Evolutionary conservation across 306 rosid species (phyloP).

Genomic region (Glycine latifolia): DNA sequence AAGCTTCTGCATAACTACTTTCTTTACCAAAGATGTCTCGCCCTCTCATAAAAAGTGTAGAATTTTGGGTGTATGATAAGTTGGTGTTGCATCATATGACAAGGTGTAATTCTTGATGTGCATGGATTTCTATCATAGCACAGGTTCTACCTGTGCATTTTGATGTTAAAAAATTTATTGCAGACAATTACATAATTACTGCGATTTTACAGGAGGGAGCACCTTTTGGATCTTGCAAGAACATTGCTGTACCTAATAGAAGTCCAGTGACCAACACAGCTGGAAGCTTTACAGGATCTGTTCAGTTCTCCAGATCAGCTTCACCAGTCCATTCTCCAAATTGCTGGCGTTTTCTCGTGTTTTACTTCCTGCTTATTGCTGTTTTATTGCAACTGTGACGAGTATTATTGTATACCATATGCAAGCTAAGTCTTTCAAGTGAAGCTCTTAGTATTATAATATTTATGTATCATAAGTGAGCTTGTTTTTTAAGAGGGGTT

Average conservation of each 20-base stretch:
- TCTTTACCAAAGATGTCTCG: not conserved
- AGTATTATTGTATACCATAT: conserved; percentile 27
- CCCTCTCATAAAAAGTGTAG: not conserved
- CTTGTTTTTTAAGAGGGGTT: conserved; percentile 5
- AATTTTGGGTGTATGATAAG: not conserved
- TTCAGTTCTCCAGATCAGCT: conserved; percentile 82
- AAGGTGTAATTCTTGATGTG: not conserved
- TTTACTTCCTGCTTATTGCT: conserved; percentile 57
- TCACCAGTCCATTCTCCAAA: conserved; percentile 56
- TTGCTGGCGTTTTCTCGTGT: conserved; percentile 45
- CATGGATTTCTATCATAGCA: not conserved
- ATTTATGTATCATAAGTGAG: conserved; percentile 46
- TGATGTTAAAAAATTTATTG: not conserved
- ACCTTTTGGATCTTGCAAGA: conserved; percentile 91
- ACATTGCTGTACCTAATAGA: conserved; percentile 61
- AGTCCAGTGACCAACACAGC: conserved; percentile 64
- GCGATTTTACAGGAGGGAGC: conserved; percentile 77
- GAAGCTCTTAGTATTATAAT: conserved; percentile 35
- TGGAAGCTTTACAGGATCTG: conserved; percentile 86
- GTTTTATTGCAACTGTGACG: conserved; percentile 49
- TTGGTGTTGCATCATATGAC: not conserved
- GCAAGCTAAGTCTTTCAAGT: conserved; percentile 41
- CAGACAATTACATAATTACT: conserved; percentile 14
- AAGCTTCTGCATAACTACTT: not conserved
- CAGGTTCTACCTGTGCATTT: conserved; percentile 9